A percentile compares a stretch with the other conserved stretches of the same genome.
phyloP scores from a whole-genome alignment of 441 rosid genomes.

The Aquilaria agallochum region DNA sequence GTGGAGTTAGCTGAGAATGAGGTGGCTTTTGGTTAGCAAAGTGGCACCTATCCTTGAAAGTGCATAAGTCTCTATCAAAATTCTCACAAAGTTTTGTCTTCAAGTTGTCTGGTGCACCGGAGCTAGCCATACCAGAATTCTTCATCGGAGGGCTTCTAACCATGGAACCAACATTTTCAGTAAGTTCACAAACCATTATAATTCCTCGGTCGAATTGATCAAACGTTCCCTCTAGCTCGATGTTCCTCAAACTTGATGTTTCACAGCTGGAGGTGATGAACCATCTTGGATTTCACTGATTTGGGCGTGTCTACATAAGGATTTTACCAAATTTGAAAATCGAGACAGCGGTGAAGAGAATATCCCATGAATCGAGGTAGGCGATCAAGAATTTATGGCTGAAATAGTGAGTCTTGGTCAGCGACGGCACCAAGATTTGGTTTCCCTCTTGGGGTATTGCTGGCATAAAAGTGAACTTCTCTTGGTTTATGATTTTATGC shows the following conservation, averaged over 20 bases:
- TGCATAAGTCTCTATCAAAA: constrained; percentile 77
- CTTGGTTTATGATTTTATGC: too few relatives aligned
- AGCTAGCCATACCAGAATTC: constrained; percentile 23
- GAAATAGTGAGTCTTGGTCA: too few relatives aligned
- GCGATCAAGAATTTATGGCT: too few relatives aligned
- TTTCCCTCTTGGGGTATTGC: too few relatives aligned
- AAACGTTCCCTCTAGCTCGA: constrained; percentile 89
- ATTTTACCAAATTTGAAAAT: too few relatives aligned
- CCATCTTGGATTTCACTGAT: constrained; percentile 30
- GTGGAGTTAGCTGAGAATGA: too few relatives aligned
- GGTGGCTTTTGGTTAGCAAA: constrained; percentile 37
- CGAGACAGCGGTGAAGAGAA: too few relatives aligned
- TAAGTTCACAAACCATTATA: constrained; percentile 84
- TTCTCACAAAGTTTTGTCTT: constrained; percentile 92
- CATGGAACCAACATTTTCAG: constrained; percentile 51
- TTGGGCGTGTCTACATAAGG: too few relatives aligned
- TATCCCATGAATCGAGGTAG: too few relatives aligned
- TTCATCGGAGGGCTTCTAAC: constrained; percentile 36
- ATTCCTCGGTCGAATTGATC: constrained; percentile 94
- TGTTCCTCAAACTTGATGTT: constrained; percentile 68
- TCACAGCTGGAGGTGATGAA: constrained; percentile 49
- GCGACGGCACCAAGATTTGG: too few relatives aligned
- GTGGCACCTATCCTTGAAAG: constrained; percentile 92
- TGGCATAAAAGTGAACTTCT: too few relatives aligned
- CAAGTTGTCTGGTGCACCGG: constrained; percentile 57